A percentile compares a stretch with the other conserved stretches of the same genome.
These are phyloP conservation scores for Barbarea vulgaris DNA, from an alignment of 345 rosid species.

Conservation along the genomic window DNA sequence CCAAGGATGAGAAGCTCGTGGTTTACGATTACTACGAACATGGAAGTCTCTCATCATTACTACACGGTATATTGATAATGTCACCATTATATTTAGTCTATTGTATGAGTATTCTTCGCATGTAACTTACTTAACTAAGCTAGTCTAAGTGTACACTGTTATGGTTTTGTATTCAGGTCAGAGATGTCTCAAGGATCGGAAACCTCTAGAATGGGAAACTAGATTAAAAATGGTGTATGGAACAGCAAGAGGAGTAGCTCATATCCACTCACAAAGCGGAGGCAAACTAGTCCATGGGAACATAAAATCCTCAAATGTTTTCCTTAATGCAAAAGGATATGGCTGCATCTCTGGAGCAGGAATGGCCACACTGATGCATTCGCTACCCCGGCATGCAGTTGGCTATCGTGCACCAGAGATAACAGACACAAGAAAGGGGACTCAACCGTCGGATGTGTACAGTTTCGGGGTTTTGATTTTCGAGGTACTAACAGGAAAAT, in stretches of 20 bases:
- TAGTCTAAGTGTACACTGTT: background rate
- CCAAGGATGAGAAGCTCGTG: conserved; percentile 95
- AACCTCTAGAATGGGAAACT: conserved; percentile 78
- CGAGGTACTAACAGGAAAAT: conserved; percentile 86
- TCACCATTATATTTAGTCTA: background rate
- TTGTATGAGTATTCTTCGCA: background rate
- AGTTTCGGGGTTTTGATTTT: conserved; percentile 84
- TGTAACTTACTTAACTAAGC: conserved; percentile 6
- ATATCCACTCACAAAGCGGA: conserved; percentile 62
- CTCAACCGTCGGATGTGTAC: conserved; percentile 76
- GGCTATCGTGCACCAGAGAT: conserved; percentile 95
- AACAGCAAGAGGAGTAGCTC: conserved; percentile 79
- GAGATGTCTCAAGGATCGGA: conserved; percentile 50
- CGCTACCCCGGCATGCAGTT: conserved; percentile 64
- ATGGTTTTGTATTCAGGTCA: conserved; percentile 50
- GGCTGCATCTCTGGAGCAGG: conserved; percentile 83
- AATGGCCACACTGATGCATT: conserved; percentile 68
- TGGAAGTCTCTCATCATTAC: conserved; percentile 73
- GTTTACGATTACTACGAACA: conserved; percentile 72
- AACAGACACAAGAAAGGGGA: conserved; percentile 77
- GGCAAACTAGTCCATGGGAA: conserved; percentile 92
- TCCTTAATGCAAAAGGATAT: conserved; percentile 59
- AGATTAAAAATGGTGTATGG: conserved; percentile 74
- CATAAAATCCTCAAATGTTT: conserved; percentile 82
- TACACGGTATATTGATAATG: conserved; percentile 60